Conservation (phyloP, 306 rosid genomes). For the Malus domestica region DNA sequence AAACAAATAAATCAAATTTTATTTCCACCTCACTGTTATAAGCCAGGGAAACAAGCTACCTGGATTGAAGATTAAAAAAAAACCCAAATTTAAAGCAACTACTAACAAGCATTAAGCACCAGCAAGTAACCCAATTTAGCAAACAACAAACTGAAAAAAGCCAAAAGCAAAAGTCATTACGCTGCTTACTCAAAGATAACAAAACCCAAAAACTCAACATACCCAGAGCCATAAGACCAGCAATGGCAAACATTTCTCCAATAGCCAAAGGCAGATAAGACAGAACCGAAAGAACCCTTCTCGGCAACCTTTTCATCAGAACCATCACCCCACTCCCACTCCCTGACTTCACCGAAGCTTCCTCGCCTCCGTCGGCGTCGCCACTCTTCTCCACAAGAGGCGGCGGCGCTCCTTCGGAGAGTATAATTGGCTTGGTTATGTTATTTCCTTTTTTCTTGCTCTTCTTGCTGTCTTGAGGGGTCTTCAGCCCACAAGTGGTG, state of each 20-base stretch:
- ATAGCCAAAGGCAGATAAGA: slow-evolving; percentile 90
- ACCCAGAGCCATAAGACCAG: slow-evolving; percentile 84
- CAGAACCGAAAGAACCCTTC: slow-evolving; percentile 50
- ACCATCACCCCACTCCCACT: slow-evolving; percentile 28
- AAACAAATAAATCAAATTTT: background rate
- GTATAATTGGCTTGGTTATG: slow-evolving; percentile 52
- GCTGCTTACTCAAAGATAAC: background rate
- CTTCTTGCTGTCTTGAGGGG: slow-evolving; percentile 41
- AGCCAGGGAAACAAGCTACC: background rate
- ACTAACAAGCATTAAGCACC: background rate
- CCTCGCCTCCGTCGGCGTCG: slow-evolving; percentile 11
- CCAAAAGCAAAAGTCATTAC: background rate
- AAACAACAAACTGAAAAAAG: background rate
- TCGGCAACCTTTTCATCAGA: slow-evolving; percentile 42
- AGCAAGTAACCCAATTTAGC: background rate
- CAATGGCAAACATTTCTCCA: slow-evolving; percentile 83
- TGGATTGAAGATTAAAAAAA: too few relatives aligned
- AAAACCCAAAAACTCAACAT: slow-evolving; percentile 9
- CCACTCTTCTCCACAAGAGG: slow-evolving; percentile 36
- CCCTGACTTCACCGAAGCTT: slow-evolving; percentile 26
- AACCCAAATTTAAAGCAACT: background rate
- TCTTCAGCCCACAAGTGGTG: slow-evolving; percentile 38
- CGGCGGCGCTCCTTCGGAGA: slow-evolving; percentile 68
- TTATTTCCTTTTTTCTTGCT: slow-evolving; percentile 20
- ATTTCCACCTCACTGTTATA: background rate